Percentiles rank a stretch among this genome's conserved stretches.
Evolutionary conservation across 805 yeast genomes (phyloP).

Genomic region (Monosporozyma yasuniensis): DNA sequence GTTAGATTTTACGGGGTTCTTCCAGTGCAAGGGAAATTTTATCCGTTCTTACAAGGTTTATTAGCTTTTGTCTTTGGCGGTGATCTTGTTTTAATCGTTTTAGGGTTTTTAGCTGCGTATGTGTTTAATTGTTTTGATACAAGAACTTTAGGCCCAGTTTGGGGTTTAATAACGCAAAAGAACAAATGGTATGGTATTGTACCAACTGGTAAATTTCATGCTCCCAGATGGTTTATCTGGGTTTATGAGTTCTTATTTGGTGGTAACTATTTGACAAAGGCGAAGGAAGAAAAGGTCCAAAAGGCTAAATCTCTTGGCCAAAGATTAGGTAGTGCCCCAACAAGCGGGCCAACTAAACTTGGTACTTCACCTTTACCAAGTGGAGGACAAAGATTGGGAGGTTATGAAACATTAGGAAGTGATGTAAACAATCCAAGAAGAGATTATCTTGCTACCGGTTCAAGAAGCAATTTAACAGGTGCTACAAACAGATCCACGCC

Average conservation of each 20-base stretch:
- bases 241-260: constrained; percentile 5
- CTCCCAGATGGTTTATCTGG: constrained; percentile 16
- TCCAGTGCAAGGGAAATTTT: constrained; percentile 49
- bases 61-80: constrained; percentile 39
- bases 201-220: constrained; percentile 21
- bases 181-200: constrained; percentile 13
- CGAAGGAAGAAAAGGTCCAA: background rate
- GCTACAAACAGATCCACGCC: background rate
- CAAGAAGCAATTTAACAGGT: background rate
- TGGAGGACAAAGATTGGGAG: constrained; percentile 6
- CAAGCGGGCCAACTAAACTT: background rate
- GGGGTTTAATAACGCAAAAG: constrained; percentile 25
- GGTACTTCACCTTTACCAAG: background rate
- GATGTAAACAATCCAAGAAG: background rate
- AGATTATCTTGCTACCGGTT: constrained; percentile 1
- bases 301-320: background rate
- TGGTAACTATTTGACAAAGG: constrained; percentile 1
- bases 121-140: constrained; percentile 56
- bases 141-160: constrained; percentile 41
- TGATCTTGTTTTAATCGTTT: constrained; percentile 34
- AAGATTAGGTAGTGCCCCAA: constrained; percentile 4
- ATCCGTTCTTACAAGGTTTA: constrained; percentile 33
- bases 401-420: background rate
- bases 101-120: constrained; percentile 51
- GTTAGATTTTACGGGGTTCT: constrained; percentile 45